Conservation (phyloP, 169 alveolate species). For the Babesia sp. region DNA sequence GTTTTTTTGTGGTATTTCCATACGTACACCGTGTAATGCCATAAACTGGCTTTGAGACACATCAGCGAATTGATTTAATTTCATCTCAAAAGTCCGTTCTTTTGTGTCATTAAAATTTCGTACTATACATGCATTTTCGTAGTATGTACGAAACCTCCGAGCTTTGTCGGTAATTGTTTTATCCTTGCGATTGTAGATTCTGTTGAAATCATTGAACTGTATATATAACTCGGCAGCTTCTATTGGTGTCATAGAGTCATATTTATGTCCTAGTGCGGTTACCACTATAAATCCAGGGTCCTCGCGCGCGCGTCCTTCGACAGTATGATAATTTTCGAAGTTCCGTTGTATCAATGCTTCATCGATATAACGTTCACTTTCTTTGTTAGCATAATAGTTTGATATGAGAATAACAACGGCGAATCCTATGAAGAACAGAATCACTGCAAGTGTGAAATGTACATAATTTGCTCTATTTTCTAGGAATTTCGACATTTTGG, state of each 20-base stretch:
- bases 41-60: slow-evolving; percentile 59
- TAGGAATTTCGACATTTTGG: not conserved
- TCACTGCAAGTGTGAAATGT: not conserved
- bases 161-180: slow-evolving; percentile 10
- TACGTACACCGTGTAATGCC: not conserved
- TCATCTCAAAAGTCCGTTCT: slow-evolving; percentile 36
- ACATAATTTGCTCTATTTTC: not conserved
- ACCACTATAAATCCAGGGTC: slow-evolving; percentile 37
- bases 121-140: slow-evolving; percentile 18
- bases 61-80: slow-evolving; percentile 66
- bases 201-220: slow-evolving; percentile 45
- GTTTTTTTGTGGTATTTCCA: not conserved
- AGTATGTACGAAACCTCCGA: slow-evolving; percentile 21
- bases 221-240: not conserved
- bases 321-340: slow-evolving; percentile 41
- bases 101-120: slow-evolving; percentile 37
- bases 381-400: not conserved
- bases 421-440: not conserved
- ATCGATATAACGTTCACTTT: not conserved
- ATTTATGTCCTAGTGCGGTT: slow-evolving; percentile 9
- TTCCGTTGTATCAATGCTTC: slow-evolving; percentile 3
- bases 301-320: slow-evolving; percentile 33
- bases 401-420: slow-evolving; percentile 10
- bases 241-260: not conserved
- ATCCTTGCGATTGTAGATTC: slow-evolving; percentile 7